phyloP scores from a whole-genome alignment of 768 basidiomycete genomes.

The Lentinula edodes region DNA sequence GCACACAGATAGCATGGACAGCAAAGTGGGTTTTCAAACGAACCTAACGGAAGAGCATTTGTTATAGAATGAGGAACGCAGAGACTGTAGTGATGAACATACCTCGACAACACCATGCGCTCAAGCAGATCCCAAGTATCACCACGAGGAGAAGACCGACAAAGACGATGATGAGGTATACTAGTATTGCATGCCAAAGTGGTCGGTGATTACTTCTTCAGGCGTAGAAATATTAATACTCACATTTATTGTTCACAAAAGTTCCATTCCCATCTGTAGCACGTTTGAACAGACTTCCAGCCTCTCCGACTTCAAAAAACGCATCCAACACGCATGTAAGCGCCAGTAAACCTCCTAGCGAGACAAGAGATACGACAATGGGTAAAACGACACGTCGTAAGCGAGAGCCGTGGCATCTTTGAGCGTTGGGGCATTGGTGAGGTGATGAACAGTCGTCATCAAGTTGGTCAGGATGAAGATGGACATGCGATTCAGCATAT shows the following conservation, averaged over 20 bases:
- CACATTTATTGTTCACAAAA: constrained; percentile 2
- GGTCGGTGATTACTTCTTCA: background rate
- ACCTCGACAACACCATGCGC: constrained; percentile 64
- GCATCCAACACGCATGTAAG: background rate
- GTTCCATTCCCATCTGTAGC: background rate
- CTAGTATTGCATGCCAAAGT: constrained; percentile 21
- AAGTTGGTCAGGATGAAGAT: background rate
- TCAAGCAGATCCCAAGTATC: constrained; percentile 50
- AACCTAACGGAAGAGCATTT: background rate
- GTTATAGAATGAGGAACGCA: background rate
- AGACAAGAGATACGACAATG: background rate
- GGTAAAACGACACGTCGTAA: background rate
- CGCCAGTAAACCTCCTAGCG: background rate
- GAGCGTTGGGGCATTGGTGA: background rate
- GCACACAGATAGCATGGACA: constrained; percentile 72
- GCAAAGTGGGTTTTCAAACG: constrained; percentile 27
- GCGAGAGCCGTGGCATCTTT: constrained; percentile 5
- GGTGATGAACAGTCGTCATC: background rate
- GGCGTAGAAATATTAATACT: background rate
- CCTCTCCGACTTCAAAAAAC: background rate
- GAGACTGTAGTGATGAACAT: background rate
- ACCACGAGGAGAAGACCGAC: constrained; percentile 56
- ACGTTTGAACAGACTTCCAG: background rate
- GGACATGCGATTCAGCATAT: background rate
- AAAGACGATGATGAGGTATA: constrained; percentile 61